phyloP scores from a whole-genome alignment of 371 early-diverging fungal genomes.

The Syncephalastrum racemosum region DNA sequence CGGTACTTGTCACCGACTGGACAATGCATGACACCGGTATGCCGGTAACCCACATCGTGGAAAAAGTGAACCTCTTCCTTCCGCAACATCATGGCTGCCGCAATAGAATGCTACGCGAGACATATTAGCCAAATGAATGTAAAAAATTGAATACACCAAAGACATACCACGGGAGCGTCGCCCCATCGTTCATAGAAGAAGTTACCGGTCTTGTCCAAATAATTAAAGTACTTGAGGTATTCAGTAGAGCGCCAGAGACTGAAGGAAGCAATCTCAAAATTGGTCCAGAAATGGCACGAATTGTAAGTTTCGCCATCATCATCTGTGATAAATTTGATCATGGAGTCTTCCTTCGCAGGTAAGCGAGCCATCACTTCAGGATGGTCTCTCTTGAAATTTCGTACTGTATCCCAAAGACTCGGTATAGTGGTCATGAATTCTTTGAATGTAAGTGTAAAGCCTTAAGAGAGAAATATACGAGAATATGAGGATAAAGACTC shows the following conservation, averaged over 20 bases:
- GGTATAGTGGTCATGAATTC: constrained; percentile 78
- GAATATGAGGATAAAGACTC: background rate
- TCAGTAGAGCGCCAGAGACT: constrained; percentile 78
- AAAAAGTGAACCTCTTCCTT: constrained; percentile 86
- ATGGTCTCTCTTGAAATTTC: constrained; percentile 47
- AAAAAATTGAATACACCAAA: no score
- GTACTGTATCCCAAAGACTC: constrained; percentile 68
- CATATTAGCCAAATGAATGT: no score
- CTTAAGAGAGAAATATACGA: constrained; percentile 13
- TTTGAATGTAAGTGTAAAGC: constrained; percentile 66
- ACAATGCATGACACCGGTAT: constrained; percentile 67
- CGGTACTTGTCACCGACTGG: constrained; percentile 20
- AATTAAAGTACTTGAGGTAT: constrained; percentile 78
- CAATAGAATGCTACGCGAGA: constrained; percentile 68
- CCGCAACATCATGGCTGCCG: constrained; percentile 76
- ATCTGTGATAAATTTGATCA: constrained; percentile 42
- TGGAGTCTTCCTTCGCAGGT: constrained; percentile 35
- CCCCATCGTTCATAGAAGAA: constrained; percentile 97
- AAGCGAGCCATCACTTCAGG: constrained; percentile 31
- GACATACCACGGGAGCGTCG: constrained; percentile 82
- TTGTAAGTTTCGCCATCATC: constrained; percentile 49
- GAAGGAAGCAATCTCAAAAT: constrained; percentile 76
- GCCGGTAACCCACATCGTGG: constrained; percentile 83
- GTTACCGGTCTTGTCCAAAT: constrained; percentile 85
- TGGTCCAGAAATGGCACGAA: constrained; percentile 79